Evolutionary conservation across 1,284 basidiomycete genomes (phyloP).

Genomic region (Marasmius sp.): DNA sequence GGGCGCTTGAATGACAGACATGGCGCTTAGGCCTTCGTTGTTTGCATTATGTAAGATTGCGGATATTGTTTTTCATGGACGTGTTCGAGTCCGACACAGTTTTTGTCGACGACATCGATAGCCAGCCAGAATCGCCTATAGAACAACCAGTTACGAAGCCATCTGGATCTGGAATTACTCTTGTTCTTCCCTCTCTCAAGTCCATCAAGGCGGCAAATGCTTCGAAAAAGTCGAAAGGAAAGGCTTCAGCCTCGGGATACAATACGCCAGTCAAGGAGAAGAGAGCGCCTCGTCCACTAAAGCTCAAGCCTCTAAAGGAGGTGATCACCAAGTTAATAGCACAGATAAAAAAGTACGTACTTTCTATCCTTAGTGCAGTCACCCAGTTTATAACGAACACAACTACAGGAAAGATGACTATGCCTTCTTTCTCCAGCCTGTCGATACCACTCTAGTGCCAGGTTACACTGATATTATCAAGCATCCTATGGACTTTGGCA

Average conservation of each 20-base stretch:
- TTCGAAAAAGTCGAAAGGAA: conserved; percentile 35
- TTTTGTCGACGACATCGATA: conserved; percentile 14
- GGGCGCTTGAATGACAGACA: background rate
- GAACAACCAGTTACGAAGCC: conserved; percentile 4
- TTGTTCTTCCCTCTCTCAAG: conserved; percentile 51
- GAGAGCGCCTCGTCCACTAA: conserved; percentile 54
- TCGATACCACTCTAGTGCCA: conserved; percentile 62
- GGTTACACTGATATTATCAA: conserved; percentile 71
- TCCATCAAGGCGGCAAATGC: conserved; percentile 38
- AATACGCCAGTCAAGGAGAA: conserved; percentile 37
- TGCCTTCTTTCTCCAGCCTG: conserved; percentile 78
- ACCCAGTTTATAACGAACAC: background rate
- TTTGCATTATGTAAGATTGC: background rate
- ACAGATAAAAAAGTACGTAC: conserved; percentile 70
- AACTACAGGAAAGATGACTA: conserved; percentile 76
- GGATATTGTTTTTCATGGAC: conserved; percentile 4
- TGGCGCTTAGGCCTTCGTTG: background rate
- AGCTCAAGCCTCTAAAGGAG: conserved; percentile 76
- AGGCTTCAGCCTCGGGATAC: conserved; percentile 26
- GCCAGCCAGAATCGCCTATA: conserved; percentile 8
- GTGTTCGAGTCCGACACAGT: conserved; percentile 9
- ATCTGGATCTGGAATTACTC: conserved; percentile 31
- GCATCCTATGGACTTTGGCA: conserved; percentile 82
- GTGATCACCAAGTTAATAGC: conserved; percentile 63
- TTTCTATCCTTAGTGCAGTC: conserved; percentile 4